Evolutionary conservation across 2,329 filamentous ascomycete species (phyloP), one percentile per base, ranked within the genome.

Genomic region (Coniochaeta hoffmannii): DNA sequence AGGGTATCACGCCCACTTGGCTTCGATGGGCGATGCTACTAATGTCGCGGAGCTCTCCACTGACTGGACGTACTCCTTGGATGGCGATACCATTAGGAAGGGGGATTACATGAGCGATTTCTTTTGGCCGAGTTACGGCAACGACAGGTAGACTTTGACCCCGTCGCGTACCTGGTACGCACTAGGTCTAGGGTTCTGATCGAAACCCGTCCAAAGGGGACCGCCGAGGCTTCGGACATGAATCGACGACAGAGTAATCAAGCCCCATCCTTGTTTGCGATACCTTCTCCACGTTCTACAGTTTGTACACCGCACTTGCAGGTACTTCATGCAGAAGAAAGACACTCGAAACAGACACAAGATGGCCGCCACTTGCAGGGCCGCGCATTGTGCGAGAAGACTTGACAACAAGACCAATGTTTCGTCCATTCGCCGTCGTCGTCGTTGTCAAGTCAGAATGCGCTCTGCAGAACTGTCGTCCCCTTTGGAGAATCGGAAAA

Each of bases 1-100:
- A 46, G 41, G 41, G 41, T 46, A 46, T 46, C 41, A 12, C 41
- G 41, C 41, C 41, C 41, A 46, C 41, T 46, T 46, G 41, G 41
- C n/a, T n/a, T n/a, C 30, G 19, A n/a, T 22, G 24, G 41, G 26
- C 41, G 41, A 46, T 46, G n/a, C n/a, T n/a, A n/a, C 41, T 46
- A 46, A 46, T n/a, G n/a, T n/a, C n/a, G 41, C 15, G 4, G 41
- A 44, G 41, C 24, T 46, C 19, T 26, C 41, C 41, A 41, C 36
- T 11, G 9, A 35, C 12, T 8, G 30, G 30, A 32, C 30, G 34
- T 36, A 36, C 34, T 2, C 12, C 24, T 28, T 6, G 41, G 22
- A 46, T 12, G 4, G 41, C 19, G 19, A 9, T 28, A 46, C 22
- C 19, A 46, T 46, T 46, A 46, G 41, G 10, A 26, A 8, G 22